Conservation (phyloP, 371 early-diverging fungal species). For the Chytridiales sp. region DNA sequence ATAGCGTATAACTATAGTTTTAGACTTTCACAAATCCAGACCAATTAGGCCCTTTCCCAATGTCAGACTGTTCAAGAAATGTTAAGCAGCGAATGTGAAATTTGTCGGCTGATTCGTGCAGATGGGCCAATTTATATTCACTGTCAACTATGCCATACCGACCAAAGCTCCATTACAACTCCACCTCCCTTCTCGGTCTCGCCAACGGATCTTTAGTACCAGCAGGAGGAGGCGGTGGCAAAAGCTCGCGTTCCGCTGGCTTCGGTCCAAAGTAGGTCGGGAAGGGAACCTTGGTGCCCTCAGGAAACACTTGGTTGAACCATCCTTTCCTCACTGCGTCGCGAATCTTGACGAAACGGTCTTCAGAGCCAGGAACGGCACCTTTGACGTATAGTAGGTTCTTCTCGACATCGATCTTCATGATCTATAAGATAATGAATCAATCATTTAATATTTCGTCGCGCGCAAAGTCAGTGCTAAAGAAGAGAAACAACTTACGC, state of each 20-base stretch:
- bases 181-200: slow-evolving; percentile 32
- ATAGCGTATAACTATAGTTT: no score
- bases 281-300: slow-evolving; percentile 41
- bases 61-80: no score
- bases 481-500: slow-evolving; percentile 45
- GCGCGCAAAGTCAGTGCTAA: background rate
- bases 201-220: slow-evolving; percentile 33
- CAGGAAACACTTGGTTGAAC: slow-evolving; percentile 41
- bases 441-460: background rate
- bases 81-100: no score
- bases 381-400: slow-evolving; percentile 92
- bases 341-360: slow-evolving; percentile 76
- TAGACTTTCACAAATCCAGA: no score
- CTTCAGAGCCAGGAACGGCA: slow-evolving; percentile 84
- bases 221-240: slow-evolving; percentile 30
- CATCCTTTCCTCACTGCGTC: slow-evolving; percentile 79
- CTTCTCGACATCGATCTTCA: slow-evolving; percentile 84
- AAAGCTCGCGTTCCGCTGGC: slow-evolving; percentile 33
- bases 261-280: slow-evolving; percentile 44
- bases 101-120: no score
- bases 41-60: no score
- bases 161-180: slow-evolving; percentile 10
- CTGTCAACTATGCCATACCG: no score
- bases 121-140: no score
- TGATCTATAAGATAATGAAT: slow-evolving; percentile 42